Evolutionary conservation across 768 basidiomycete species (phyloP).

Genomic region (Kwoniella europaea): DNA sequence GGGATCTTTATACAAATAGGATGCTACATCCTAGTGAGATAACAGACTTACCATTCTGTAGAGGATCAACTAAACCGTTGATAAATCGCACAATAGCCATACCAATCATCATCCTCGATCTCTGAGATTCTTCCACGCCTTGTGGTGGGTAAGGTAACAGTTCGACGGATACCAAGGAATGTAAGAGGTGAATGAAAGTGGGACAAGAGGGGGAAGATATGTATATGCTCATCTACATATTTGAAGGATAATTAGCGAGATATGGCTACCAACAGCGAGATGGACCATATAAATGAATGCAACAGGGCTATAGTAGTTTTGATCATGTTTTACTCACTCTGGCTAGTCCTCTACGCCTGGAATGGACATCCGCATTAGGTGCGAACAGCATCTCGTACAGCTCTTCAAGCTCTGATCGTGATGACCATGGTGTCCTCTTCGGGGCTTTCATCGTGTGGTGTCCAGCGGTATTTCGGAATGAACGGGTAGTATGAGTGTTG

Average conservation of each 20-base stretch:
- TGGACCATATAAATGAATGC: background rate
- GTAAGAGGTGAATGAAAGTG: slow-evolving; percentile 50
- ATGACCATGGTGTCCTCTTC: slow-evolving; percentile 50
- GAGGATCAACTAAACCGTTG: slow-evolving; percentile 92
- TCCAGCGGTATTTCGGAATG: background rate
- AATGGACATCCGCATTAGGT: slow-evolving; percentile 32
- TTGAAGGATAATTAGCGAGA: background rate
- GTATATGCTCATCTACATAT: slow-evolving; percentile 50
- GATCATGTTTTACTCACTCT: slow-evolving; percentile 41
- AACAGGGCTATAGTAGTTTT: background rate
- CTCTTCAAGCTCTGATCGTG: slow-evolving; percentile 47
- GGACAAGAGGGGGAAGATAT: slow-evolving; percentile 54
- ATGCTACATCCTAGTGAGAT: background rate
- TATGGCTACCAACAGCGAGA: background rate
- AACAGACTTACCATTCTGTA: slow-evolving; percentile 67
- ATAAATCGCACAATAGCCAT: slow-evolving; percentile 84
- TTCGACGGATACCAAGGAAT: slow-evolving; percentile 48
- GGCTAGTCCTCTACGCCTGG: slow-evolving; percentile 40
- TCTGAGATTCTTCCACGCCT: slow-evolving; percentile 28
- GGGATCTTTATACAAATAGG: background rate
- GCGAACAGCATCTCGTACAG: slow-evolving; percentile 53
- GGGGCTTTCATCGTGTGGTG: slow-evolving; percentile 39
- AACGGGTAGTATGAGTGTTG: background rate
- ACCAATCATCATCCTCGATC: slow-evolving; percentile 77
- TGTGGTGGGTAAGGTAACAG: slow-evolving; percentile 41